Base-by-base conservation (phyloP, 129 eudicot species). In the Artemisia tridentata region DNA sequence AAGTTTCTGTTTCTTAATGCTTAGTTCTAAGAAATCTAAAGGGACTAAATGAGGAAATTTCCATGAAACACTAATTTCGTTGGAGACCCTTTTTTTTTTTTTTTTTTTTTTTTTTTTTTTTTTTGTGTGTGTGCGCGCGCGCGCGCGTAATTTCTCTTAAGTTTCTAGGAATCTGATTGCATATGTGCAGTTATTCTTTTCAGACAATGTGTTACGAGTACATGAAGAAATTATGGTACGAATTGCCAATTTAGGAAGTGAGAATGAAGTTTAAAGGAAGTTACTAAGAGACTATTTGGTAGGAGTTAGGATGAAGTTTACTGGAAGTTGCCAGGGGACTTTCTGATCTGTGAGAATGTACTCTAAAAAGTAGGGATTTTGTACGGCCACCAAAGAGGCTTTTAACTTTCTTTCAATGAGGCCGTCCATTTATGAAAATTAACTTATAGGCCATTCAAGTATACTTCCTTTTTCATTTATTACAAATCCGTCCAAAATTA, bases 1-100 rank as follows among this genome's bases (percentile, higher is more conserved):
- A 59, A 61, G 31, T 45, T 60, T 71, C 56, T 49, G 59, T 50
- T 56, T 71, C 49, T 56, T 51, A 58, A 48, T 21, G 25, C 31
- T 12, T 0, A 2, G 45, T 0, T 11, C 23, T 3, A 23, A 68
- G 7, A n/a, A 46, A 50, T 45, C 11, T 17, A 0, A 29, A 27
- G 29, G 31, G 5, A 27, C 5, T 27, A 16, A 12, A 45, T 23
- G 38, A 17, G 63, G 19, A 67, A 51, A 19, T 68, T 51, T 53
- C 4, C 46, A 65, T 4, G 31, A 46, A 14, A 62, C n/a, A n/a
- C 17, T 20, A 46, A 59, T 20, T 9, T 4, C 0, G 15, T 34
- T 67, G 50, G 20, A 23, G 58, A 67, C 31, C 0, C n/a, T n/a
- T n/a, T n/a, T n/a, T n/a, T n/a, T n/a, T n/a, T n/a, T n/a, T n/a